Evolutionary conservation across 176 grass and related monocot species (phyloP), one percentile per base, ranked within the genome.

Genomic region (Miscanthus lutarioriparius): DNA sequence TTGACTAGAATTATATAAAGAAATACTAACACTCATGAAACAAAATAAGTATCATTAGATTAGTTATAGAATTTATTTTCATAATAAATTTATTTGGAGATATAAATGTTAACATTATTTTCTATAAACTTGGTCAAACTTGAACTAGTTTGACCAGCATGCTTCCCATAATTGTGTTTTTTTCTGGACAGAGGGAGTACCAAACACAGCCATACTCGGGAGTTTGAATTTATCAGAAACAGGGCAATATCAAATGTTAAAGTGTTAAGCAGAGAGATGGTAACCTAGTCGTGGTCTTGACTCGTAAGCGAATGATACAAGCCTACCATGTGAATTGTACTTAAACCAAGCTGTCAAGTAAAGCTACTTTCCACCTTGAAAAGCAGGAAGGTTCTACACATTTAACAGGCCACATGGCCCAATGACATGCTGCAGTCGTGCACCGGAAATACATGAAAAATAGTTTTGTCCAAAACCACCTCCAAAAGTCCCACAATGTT

Each of bases 371-470:
- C 41, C 33, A 80, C 54, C 68, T 59, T 56, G 20, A 56, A 88
- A 88, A 88, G 68, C 59, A 75, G 38, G 76, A 89, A 80, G 45
- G 44, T 80, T 84, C 81, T 88, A 84, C 75, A 33, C 61, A 68
- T 74, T 28, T 54, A 79, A 44, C 54, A 33, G 67, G 81, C 67
- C 56, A 84, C 67, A 65, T 79, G 81, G 86, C 45, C 81, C 75
- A 79, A 73, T 79, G 44, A 22, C 44, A 75, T 67, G 76, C 9
- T 58, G 68, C 33, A n/a, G 53, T 81, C 30, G 23, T 70, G 76
- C 70, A 80, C 32, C 14, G 72, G 59, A 74, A 84, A 80, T 23
- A 59, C 70, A 74, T 23, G 23, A 40, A 74, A 45, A 54, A 25
- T 72, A 20, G 63, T 76, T 39, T 39, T 20, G 11, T 48, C 45